phyloP scores from a whole-genome alignment of 2,329 filamentous ascomycete species.

The Aspergillus nomiae region DNA sequence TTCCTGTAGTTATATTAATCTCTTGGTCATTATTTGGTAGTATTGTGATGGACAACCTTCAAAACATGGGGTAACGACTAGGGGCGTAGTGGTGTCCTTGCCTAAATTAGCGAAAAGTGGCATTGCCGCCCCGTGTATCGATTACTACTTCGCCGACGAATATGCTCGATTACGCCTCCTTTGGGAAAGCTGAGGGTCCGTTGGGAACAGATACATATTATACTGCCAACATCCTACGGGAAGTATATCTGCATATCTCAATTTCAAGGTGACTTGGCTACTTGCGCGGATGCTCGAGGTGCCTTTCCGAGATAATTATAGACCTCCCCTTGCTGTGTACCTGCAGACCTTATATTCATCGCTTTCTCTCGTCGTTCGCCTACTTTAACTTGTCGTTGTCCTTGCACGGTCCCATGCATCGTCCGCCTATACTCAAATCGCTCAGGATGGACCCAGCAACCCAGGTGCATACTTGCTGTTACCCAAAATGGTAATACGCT shows the following conservation, averaged over 20 bases:
- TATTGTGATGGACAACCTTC: neutral
- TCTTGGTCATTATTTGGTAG: neutral
- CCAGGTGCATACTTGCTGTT: neutral
- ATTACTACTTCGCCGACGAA: neutral
- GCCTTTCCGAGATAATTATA: constrained; percentile 6
- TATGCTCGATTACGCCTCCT: neutral
- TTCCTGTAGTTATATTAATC: neutral
- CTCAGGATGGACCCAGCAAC: constrained; percentile 4
- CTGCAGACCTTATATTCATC: constrained; percentile 8
- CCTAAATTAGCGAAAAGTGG: neutral
- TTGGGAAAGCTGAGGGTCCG: neutral
- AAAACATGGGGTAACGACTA: neutral
- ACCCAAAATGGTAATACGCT: neutral
- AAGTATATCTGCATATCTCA: neutral
- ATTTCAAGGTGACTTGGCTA: neutral
- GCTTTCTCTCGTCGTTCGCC: neutral
- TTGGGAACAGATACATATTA: neutral
- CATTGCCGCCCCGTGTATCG: neutral
- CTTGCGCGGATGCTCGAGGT: neutral
- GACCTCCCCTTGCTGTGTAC: constrained; percentile 13
- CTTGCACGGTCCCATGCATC: constrained; percentile 9
- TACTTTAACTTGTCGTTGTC: constrained; percentile 12
- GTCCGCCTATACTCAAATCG: constrained; percentile 2
- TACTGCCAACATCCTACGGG: neutral
- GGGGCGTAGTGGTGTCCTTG: neutral